Conservation (phyloP, 768 basidiomycete species). For the Mycena kentingensis region DNA sequence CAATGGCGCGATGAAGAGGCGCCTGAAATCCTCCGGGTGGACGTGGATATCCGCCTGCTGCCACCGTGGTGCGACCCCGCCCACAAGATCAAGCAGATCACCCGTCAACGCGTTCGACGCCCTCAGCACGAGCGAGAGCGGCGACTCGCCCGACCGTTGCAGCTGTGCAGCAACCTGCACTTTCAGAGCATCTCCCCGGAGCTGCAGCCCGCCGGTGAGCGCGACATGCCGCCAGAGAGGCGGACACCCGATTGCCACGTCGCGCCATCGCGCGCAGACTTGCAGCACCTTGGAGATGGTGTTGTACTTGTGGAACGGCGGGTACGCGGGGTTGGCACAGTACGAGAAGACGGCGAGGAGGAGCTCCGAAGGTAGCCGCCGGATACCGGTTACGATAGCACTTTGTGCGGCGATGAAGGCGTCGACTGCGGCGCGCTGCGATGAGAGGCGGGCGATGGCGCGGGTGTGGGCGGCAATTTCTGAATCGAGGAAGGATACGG, state of each 20-base stretch:
- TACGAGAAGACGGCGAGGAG: not conserved
- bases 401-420: not conserved
- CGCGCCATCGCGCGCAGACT: not conserved
- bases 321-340: not conserved
- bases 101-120: not conserved
- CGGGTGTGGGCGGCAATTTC: not conserved
- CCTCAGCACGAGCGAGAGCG: not conserved
- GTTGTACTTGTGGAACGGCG: conserved; percentile 1
- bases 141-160: not conserved
- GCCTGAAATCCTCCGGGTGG: not conserved
- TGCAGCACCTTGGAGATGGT: not conserved
- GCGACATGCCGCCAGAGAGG: not conserved
- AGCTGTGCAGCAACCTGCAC: not conserved
- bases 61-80: not conserved
- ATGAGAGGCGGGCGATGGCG: not conserved
- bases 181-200: not conserved
- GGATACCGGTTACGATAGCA: not conserved
- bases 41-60: not conserved
- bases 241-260: not conserved
- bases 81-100: not conserved
- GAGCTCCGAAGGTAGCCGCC: not conserved
- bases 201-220: not conserved
- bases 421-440: not conserved
- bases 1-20: not conserved
- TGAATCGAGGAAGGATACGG: not conserved